Conservation (phyloP, 805 yeast genomes). For the Candida peoriensis region DNA sequence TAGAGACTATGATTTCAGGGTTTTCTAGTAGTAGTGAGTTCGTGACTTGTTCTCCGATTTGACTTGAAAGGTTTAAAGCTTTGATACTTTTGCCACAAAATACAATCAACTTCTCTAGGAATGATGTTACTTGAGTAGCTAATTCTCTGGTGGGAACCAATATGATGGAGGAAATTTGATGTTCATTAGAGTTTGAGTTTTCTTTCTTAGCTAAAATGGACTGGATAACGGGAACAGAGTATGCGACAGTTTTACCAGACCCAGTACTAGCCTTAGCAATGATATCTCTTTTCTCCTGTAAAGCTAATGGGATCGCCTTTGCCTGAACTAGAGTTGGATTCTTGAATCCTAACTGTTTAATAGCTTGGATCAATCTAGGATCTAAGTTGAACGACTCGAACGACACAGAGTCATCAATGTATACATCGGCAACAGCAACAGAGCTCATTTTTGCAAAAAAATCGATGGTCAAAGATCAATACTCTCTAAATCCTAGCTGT, state of each 20-base stretch:
- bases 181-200: constrained; percentile 23
- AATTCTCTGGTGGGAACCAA: constrained; percentile 93
- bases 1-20: constrained; percentile 80
- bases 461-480: no score
- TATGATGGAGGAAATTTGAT: constrained; percentile 40
- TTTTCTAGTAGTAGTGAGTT: constrained; percentile 61
- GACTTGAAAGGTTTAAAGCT: constrained; percentile 56
- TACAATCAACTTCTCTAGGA: constrained; percentile 60
- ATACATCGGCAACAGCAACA: constrained; percentile 57
- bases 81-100: constrained; percentile 67
- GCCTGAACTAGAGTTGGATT: constrained; percentile 91
- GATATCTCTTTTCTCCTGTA: constrained; percentile 85
- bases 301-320: constrained; percentile 85
- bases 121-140: constrained; percentile 75
- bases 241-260: constrained; percentile 92
- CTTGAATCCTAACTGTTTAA: constrained; percentile 70
- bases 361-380: constrained; percentile 77
- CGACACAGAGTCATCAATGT: constrained; percentile 61
- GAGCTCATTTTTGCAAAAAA: constrained; percentile 20
- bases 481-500: no score
- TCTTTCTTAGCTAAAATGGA: constrained; percentile 48
- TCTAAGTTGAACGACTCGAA: constrained; percentile 81
- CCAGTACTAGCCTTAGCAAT: constrained; percentile 95
- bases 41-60: constrained; percentile 66
- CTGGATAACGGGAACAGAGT: constrained; percentile 81